These are phyloP conservation scores for Chlamydomonas reinhardtii DNA, from an alignment of 163 green algal genomes.

Conservation along the genomic window DNA sequence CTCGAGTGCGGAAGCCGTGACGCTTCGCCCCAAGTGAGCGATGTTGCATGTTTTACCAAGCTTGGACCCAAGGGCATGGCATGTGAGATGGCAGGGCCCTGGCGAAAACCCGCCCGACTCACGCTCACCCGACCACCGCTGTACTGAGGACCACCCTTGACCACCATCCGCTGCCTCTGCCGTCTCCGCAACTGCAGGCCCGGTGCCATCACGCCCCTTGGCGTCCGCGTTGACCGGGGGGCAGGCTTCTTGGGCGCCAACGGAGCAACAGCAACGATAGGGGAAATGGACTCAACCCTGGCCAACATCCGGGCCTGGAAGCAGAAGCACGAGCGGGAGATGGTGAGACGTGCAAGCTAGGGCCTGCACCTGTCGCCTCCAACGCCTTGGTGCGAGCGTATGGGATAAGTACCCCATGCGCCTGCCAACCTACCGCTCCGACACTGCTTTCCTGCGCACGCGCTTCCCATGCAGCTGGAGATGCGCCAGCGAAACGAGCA, in stretches of 20 bases:
- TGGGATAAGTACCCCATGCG: no score
- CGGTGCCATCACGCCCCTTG: slow-evolving; percentile 36
- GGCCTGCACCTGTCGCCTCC: no score
- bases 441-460: no score
- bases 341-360: no score
- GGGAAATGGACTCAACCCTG: slow-evolving; percentile 32
- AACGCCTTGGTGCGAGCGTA: no score
- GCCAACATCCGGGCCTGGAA: slow-evolving; percentile 37
- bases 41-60: not conserved
- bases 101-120: no score
- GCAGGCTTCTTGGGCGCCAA: not conserved
- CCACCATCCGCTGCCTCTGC: no score
- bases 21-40: not conserved
- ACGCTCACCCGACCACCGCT: no score
- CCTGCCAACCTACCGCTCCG: no score
- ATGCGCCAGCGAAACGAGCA: slow-evolving; percentile 21
- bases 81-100: no score
- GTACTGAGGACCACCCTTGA: no score
- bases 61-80: not conserved
- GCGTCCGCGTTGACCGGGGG: slow-evolving; percentile 40
- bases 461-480: slow-evolving; percentile 15
- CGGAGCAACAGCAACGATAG: not conserved
- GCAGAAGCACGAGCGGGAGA: slow-evolving; percentile 41
- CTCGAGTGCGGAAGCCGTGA: no score
- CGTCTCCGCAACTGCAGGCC: not conserved